A percentile compares a stretch with the other conserved stretches of the same genome.
Evolutionary conservation across 75 land plant species (phyloP).

Genomic region (Picea glauca): DNA sequence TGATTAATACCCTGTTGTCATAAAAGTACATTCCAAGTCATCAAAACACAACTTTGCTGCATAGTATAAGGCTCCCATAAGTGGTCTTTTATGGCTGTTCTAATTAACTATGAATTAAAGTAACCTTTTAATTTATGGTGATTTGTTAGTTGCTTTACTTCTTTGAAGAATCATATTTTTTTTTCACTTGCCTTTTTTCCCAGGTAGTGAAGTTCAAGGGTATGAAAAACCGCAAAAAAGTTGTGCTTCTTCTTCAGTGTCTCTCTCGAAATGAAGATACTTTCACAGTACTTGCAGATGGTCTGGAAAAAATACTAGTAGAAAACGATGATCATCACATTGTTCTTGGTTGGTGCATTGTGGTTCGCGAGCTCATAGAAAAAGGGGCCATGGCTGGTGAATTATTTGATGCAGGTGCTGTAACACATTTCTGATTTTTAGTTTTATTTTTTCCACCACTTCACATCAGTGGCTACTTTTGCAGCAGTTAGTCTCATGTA

Average conservation of each 20-base stretch:
- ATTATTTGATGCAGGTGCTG: background rate
- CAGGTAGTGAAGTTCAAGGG: slow-evolving; percentile 52
- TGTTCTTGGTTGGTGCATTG: slow-evolving; percentile 57
- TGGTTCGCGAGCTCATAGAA: slow-evolving; percentile 50
- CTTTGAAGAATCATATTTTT: background rate
- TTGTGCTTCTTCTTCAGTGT: slow-evolving; percentile 48
- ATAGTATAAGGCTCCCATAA: background rate
- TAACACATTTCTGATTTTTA: background rate
- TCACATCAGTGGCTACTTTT: slow-evolving; percentile 1
- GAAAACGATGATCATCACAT: slow-evolving; percentile 41
- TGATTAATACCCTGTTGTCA: background rate
- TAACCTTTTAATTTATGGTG: background rate
- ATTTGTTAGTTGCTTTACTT: background rate
- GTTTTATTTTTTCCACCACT: background rate
- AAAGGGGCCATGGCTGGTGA: background rate
- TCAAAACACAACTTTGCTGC: background rate
- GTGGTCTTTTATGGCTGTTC: background rate
- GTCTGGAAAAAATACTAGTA: slow-evolving; percentile 31
- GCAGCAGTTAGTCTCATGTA: background rate
- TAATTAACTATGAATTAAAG: background rate
- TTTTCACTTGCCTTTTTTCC: slow-evolving; percentile 1
- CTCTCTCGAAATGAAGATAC: slow-evolving; percentile 43
- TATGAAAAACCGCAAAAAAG: slow-evolving; percentile 28
- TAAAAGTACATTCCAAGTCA: background rate
- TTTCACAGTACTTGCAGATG: slow-evolving; percentile 23